phyloP scores from a whole-genome alignment of 148 eudicot species.

The Rhododendron mucronatum region DNA sequence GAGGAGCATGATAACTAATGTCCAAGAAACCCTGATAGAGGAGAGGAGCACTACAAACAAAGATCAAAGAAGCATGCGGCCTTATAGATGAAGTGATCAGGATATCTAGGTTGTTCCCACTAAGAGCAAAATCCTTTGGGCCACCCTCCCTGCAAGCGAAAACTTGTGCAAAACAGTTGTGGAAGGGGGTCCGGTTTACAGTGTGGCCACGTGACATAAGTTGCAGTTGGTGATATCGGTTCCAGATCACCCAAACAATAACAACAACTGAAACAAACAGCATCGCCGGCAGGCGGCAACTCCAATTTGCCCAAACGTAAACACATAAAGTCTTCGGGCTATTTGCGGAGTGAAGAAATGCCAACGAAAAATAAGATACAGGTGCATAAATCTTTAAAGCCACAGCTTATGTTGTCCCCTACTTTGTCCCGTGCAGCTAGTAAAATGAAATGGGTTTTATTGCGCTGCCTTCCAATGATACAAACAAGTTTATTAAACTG shows the following conservation, averaged over 20 bases:
- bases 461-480: background rate
- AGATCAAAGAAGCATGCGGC: background rate
- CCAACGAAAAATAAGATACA: background rate
- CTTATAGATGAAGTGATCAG: background rate
- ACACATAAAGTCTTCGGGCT: too few relatives aligned
- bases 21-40: background rate
- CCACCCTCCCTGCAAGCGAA: background rate
- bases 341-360: background rate
- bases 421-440: background rate
- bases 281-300: background rate
- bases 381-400: background rate
- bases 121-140: background rate
- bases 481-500: background rate
- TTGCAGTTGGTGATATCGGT: background rate
- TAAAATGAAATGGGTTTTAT: background rate
- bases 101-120: background rate
- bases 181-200: background rate
- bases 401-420: background rate
- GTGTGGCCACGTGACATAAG: background rate
- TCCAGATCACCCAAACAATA: too few relatives aligned
- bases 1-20: background rate
- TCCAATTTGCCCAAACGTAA: background rate
- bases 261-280: background rate
- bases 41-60: background rate
- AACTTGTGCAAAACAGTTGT: background rate